Percentiles rank a stretch among this genome's conserved stretches.
These are phyloP conservation scores for Brassica nigra DNA, from an alignment of 345 rosid genomes.

Conservation along the genomic window DNA sequence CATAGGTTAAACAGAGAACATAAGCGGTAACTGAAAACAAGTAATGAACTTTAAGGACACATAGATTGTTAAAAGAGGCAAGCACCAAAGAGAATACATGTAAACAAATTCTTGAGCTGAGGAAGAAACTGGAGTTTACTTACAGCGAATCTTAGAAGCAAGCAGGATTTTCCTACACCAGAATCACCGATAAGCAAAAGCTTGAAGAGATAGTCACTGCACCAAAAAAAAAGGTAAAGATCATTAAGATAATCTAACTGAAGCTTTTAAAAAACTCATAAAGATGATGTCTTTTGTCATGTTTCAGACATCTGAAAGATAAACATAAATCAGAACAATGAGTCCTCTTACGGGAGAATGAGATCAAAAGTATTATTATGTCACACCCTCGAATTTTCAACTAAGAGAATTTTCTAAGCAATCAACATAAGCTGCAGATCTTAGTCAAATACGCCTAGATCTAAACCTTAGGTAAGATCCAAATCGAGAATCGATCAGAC, in stretches of 20 bases:
- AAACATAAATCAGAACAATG: background rate
- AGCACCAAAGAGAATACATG: background rate
- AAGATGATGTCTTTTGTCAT: background rate
- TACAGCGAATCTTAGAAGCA: slow-evolving; percentile 51
- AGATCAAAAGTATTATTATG: background rate
- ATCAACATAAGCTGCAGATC: slow-evolving; percentile 26
- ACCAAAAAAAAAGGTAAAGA: background rate
- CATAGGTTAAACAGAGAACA: background rate
- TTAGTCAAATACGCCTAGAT: slow-evolving; percentile 4
- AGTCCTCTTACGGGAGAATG: background rate
- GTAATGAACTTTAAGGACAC: background rate
- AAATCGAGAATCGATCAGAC: slow-evolving; percentile 25
- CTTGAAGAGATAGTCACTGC: slow-evolving; percentile 49
- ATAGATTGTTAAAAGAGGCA: background rate
- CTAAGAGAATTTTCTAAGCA: background rate
- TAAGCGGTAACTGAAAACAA: background rate
- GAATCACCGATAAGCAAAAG: slow-evolving; percentile 52
- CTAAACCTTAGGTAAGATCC: slow-evolving; percentile 12
- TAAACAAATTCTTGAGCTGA: background rate
- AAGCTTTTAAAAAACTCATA: background rate
- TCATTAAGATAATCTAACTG: background rate
- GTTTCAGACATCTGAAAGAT: background rate
- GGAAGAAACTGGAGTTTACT: slow-evolving; percentile 12
- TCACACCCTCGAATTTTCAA: background rate
- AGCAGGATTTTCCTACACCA: slow-evolving; percentile 52